Evolutionary conservation across 1,284 basidiomycete species (phyloP).

Genomic region (Malassezia sympodialis): DNA sequence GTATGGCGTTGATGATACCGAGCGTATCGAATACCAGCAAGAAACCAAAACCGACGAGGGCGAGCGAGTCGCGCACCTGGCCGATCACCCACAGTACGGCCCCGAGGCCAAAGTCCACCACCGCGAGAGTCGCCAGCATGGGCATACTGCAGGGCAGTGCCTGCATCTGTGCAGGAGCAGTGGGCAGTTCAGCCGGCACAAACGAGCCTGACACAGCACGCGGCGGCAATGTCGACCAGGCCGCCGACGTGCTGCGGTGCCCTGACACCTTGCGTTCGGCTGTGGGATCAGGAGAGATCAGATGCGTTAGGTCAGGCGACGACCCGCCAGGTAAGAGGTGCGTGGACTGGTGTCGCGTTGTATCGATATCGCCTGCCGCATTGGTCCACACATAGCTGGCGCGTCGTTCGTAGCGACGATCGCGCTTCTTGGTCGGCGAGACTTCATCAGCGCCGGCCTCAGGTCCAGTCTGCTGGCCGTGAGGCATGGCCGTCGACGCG

Average conservation of each 20-base stretch:
- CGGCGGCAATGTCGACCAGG: constrained; percentile 1
- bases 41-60: constrained; percentile 82
- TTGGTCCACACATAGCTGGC: constrained; percentile 11
- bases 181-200: not conserved
- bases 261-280: not conserved
- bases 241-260: not conserved
- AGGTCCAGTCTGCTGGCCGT: not conserved
- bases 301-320: not conserved
- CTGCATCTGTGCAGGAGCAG: not conserved
- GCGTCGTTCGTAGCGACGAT: constrained; percentile 8
- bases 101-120: constrained; percentile 53
- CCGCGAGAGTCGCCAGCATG: constrained; percentile 49
- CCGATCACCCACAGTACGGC: constrained; percentile 73
- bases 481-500: not conserved
- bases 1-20: constrained; percentile 27
- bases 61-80: constrained; percentile 74
- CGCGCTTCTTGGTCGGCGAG: constrained; percentile 1
- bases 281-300: constrained; percentile 5
- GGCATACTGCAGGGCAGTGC: not conserved
- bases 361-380: not conserved
- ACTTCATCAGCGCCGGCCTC: not conserved
- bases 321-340: not conserved
- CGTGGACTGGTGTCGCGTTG: not conserved
- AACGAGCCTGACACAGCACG: not conserved
- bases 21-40: constrained; percentile 85